Conservation (phyloP, 768 basidiomycete genomes). For the Dendrothele bispora region DNA sequence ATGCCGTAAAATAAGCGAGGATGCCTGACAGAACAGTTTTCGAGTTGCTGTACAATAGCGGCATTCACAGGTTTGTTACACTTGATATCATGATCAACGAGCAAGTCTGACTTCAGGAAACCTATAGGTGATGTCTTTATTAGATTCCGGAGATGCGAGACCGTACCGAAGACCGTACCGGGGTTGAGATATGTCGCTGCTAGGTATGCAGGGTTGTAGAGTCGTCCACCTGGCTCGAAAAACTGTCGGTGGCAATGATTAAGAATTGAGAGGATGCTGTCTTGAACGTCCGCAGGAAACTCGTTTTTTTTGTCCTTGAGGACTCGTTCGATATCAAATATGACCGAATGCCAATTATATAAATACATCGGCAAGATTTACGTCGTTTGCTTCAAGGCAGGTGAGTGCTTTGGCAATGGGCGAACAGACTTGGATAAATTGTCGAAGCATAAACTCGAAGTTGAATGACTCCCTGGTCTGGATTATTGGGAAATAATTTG, state of each 20-base stretch:
- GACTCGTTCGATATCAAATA: conserved; percentile 15
- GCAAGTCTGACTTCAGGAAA: conserved; percentile 1
- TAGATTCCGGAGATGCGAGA: too few species aligned
- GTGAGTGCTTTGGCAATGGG: conserved; percentile 24
- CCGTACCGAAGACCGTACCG: conserved; percentile 11
- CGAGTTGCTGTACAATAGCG: conserved; percentile 12
- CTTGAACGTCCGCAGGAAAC: conserved; percentile 12
- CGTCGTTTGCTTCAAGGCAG: conserved; percentile 28
- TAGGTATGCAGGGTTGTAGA: conserved; percentile 17
- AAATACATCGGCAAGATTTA: conserved; percentile 25
- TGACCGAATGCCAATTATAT: conserved; percentile 29
- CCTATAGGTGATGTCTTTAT: background rate
- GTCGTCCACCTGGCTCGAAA: conserved; percentile 17
- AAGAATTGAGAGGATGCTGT: conserved; percentile 18
- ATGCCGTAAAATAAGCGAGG: too few species aligned
- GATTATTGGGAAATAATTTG: background rate
- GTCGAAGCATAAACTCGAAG: conserved; percentile 17
- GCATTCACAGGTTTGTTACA: conserved; percentile 10
- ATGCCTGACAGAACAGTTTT: conserved; percentile 2
- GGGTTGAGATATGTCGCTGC: conserved; percentile 25
- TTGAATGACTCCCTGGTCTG: conserved; percentile 2
- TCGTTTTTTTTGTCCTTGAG: conserved; percentile 8
- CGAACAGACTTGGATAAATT: conserved; percentile 9
- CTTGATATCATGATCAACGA: conserved; percentile 10
- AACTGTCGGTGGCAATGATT: too few species aligned